Base-by-base conservation (phyloP, 148 eudicot genomes). In the Salicornia ramosissima region DNA sequence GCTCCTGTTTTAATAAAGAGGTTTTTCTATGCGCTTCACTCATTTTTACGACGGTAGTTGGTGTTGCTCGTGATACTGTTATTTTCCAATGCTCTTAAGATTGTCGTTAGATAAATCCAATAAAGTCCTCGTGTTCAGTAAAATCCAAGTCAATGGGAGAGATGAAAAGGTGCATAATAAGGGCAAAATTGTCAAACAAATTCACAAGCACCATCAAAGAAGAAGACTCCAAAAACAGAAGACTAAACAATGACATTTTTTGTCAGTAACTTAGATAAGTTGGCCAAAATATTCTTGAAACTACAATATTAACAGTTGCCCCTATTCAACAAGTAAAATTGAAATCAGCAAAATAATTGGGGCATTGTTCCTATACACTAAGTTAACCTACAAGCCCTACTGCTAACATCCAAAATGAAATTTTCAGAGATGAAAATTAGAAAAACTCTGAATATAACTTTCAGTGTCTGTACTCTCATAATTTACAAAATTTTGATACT, bases 251-350 rank as follows among this genome's bases (percentile, higher is more conserved):
- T 53, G 43, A 60, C 43, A 60, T 60, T 60, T 57, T 18, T 50
- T 58, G 40, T 64, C 47, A 70, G 53, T 46, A 71, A 45, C 21
- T 65, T 49, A 45, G 52, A 58, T 56, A 51, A 42, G 34, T 11
- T 30, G 33, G 45, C 67, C 53, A 71, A 55, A 65, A 60, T 71
- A 60, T 71, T 49, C 54, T 39, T 26, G 51, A 16, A 71, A 50
- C 61, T 70, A 77, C 73, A 73, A 69, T 80, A 80, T 80, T 73
- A 62, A 77, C 79, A 84, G 65, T 78, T 71, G 78, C 88, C 84
- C 66, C 78, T 81, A 71, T 85, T 80, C 80, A 85, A 83, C 83
- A 74, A 78, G 80, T 76, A 55, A 29, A n/a, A 72, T 82, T 79
- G 84, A 81, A 80, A 68, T 25, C 10, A 55, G 74, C 42, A 33